Evolutionary conservation across 768 basidiomycete species (phyloP), one percentile per base, ranked within the genome.

Genomic region (Pholiota conissans): DNA sequence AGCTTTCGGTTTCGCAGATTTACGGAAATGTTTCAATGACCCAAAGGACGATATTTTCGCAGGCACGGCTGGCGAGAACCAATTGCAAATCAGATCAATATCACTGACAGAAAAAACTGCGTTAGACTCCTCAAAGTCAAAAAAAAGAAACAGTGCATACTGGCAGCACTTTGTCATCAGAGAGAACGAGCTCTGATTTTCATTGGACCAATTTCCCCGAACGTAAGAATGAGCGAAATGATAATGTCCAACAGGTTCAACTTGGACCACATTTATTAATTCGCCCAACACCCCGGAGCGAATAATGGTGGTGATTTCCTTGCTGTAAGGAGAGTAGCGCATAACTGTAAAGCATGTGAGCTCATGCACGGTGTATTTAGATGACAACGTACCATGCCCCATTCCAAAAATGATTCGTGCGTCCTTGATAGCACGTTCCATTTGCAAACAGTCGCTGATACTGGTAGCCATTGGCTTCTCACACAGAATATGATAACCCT

Each of bases 141-240:
- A 24, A 13, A 52, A 24, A 13, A 26, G 29, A 29, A 3, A 39
- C 7, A 28, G 18, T 20, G 74, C 86, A 65, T 69, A 93, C 91
- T 95, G 93, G 82, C 90, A 95, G 62, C 86, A 86, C 76, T 95
- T 95, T 16, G 92, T 89, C 87, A 95, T 85, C 51, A 95, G 80
- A 13, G 89, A 85, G 70, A 95, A 95, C 22, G 85, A 87, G 63
- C 89, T 89, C 5, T 79, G 74, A 2, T 74, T 71, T 67, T 95
- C 89, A 24, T 76, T 83, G 3, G 76, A 71, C 93, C 93, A 95
- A 67, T 87, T 87, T 27, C 83, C 93, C 30, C 93, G 83, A 28
- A 95, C 93, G 65, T 84, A 95, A 0, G 90, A 92, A 70, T 95
- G 93, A 1, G 93, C 90, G 71, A 95, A 95, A 70, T 95, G 93